Conservation (phyloP, 352 stramenopile species). For the Phytophthora europaea region DNA sequence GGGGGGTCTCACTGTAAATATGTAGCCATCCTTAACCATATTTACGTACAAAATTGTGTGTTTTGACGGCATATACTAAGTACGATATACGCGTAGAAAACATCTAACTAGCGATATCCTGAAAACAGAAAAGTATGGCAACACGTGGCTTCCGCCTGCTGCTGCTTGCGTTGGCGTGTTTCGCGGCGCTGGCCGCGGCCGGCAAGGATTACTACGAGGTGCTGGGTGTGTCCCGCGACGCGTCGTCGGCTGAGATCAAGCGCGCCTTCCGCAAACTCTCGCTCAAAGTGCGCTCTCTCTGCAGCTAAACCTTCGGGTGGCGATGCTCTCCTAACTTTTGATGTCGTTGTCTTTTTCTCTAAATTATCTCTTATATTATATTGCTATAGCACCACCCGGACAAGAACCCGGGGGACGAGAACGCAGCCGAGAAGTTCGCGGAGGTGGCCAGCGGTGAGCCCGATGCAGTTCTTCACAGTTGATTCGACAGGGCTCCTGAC, state of each 20-base stretch:
- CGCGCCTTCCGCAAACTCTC: constrained; percentile 90
- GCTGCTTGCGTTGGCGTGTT: constrained; percentile 34
- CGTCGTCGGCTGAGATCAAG: constrained; percentile 81
- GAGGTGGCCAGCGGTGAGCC: constrained; percentile 74
- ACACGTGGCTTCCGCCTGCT: constrained; percentile 39
- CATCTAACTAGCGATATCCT: no score
- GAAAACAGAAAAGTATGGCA: constrained; percentile 14
- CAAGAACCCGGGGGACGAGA: constrained; percentile 91
- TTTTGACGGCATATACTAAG: neutral
- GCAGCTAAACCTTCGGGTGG: neutral
- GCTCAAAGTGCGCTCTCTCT: constrained; percentile 67
- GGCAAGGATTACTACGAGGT: constrained; percentile 82
- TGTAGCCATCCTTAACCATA: neutral
- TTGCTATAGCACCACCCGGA: constrained; percentile 84
- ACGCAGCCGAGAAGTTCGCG: constrained; percentile 89
- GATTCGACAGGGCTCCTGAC: neutral
- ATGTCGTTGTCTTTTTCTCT: neutral
- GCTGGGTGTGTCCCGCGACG: constrained; percentile 70
- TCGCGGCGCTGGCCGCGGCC: constrained; percentile 39
- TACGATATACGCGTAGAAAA: neutral
- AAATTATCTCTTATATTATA: neutral
- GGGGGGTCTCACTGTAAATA: no score
- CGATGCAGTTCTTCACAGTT: constrained; percentile 3
- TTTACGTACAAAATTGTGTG: neutral
- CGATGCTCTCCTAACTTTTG: constrained; percentile 3